Percentiles rank a stretch among this genome's conserved stretches.
phyloP scores from a whole-genome alignment of 805 yeast genomes.

The Metschnikowia vanudenii region DNA sequence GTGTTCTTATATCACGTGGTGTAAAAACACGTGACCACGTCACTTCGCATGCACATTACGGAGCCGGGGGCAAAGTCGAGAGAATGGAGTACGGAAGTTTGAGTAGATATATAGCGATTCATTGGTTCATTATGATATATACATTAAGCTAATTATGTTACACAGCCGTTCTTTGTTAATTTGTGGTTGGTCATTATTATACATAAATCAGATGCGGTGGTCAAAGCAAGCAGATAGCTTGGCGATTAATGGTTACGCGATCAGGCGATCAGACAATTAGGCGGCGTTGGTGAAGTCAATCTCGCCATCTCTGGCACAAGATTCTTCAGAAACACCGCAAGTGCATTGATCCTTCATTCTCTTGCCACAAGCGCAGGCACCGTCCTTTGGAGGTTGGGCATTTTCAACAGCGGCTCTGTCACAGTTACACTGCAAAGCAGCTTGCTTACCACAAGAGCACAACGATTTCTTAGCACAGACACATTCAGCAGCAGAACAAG shows the following conservation, averaged over 20 bases:
- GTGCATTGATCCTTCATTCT: slow-evolving; percentile 54
- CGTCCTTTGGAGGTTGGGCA: slow-evolving; percentile 39
- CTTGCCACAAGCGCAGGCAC: slow-evolving; percentile 60
- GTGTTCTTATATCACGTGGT: not conserved
- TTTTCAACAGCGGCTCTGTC: slow-evolving; percentile 52
- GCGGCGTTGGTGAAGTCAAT: slow-evolving; percentile 46
- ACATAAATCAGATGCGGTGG: not conserved
- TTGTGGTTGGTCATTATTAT: not conserved
- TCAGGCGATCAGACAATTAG: not conserved
- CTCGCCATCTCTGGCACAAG: slow-evolving; percentile 55
- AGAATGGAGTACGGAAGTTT: no score
- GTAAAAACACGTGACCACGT: no score
- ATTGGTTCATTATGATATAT: no score
- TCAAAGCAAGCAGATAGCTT: no score
- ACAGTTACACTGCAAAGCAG: slow-evolving; percentile 60
- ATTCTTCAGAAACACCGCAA: slow-evolving; percentile 46
- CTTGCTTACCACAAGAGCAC: slow-evolving; percentile 61
- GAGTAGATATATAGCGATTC: no score
- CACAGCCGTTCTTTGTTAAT: no score
- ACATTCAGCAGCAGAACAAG: slow-evolving; percentile 43
- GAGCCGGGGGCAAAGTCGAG: no score
- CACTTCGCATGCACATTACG: no score
- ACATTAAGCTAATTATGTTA: no score
- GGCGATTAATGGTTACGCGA: no score
- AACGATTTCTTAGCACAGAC: slow-evolving; percentile 61